Conservation (phyloP, 2,329 filamentous ascomycete species). For the Epicoccum nigrum region DNA sequence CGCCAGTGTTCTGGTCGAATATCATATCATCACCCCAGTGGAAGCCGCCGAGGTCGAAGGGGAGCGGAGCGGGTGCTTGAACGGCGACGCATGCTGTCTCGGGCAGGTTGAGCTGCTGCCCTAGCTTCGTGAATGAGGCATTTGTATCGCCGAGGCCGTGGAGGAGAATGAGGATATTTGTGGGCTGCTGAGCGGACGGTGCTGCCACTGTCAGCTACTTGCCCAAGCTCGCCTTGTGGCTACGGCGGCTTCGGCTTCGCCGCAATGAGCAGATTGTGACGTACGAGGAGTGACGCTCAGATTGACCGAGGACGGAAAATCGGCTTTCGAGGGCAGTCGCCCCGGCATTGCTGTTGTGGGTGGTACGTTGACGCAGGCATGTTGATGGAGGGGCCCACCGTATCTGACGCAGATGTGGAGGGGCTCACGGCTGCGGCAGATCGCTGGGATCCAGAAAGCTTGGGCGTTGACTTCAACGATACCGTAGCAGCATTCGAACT, state of each 20-base stretch:
- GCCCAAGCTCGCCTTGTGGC: not conserved
- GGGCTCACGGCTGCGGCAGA: conserved; percentile 19
- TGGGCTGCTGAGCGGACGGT: conserved; percentile 62
- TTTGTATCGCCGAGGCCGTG: conserved; percentile 84
- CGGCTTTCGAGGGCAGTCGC: conserved; percentile 50
- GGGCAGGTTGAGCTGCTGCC: conserved; percentile 71
- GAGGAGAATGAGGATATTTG: conserved; percentile 78
- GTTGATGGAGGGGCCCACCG: conserved; percentile 14
- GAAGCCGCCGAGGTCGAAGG: conserved; percentile 70
- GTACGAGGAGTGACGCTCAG: conserved; percentile 55
- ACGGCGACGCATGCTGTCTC: conserved; percentile 78
- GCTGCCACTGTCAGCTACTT: conserved; percentile 32
- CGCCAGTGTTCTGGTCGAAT: conserved; percentile 59
- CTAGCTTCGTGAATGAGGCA: conserved; percentile 71
- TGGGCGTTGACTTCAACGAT: not conserved
- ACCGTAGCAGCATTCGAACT: not conserved
- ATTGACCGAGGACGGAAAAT: conserved; percentile 51
- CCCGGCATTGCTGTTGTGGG: conserved; percentile 44
- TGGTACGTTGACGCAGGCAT: conserved; percentile 22
- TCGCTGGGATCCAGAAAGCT: conserved; percentile 11
- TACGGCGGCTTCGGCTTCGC: not conserved
- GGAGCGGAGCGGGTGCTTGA: conserved; percentile 72
- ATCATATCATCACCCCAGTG: conserved; percentile 67
- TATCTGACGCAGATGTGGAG: conserved; percentile 20
- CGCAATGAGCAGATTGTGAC: conserved; percentile 20